These are phyloP conservation scores for Picea sitchensis DNA, from an alignment of 75 land plant species.

Conservation along the genomic window DNA sequence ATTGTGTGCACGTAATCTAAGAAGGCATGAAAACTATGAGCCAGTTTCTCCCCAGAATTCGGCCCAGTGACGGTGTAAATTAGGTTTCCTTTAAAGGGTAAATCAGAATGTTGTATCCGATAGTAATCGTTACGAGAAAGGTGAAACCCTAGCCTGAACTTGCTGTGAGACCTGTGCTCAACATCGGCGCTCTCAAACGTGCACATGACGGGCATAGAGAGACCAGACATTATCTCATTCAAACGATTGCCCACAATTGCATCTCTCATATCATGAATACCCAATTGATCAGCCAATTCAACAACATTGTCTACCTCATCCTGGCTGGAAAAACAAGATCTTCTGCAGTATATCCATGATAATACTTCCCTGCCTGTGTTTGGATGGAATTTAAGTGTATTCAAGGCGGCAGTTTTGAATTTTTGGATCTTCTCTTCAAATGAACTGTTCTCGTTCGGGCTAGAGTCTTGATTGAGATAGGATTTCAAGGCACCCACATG, in stretches of 20 bases:
- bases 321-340: background rate
- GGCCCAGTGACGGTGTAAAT: background rate
- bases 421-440: too few species aligned
- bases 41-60: background rate
- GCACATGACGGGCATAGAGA: conserved; percentile 3
- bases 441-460: too few species aligned
- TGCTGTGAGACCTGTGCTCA: background rate
- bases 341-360: background rate
- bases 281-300: background rate
- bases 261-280: conserved; percentile 6
- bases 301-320: background rate
- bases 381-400: background rate
- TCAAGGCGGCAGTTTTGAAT: too few species aligned
- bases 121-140: background rate
- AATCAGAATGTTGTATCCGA: background rate
- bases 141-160: background rate
- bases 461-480: too few species aligned
- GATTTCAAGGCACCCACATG: too few species aligned
- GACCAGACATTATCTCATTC: background rate
- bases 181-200: background rate
- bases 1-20: background rate
- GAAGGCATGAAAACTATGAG: background rate
- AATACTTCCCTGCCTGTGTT: background rate
- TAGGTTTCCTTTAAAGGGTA: too few species aligned
- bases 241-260: background rate